Conservation (phyloP, 1,139 yeast species). For the Yamadazyma siamensis region DNA sequence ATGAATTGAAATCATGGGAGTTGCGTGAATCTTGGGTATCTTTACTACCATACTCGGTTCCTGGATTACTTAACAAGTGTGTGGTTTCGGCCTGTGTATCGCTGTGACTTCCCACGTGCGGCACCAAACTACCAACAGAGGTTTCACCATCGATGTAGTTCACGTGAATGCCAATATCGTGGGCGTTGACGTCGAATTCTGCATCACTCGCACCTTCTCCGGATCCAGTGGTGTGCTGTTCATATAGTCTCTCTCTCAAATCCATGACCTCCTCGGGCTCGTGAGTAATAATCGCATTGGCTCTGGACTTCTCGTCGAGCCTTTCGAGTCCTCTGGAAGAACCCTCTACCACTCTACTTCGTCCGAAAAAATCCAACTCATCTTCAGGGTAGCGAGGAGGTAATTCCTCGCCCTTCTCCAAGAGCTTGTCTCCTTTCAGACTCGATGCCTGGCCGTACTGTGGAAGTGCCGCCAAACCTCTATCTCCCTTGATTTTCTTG, state of each 20-base stretch:
- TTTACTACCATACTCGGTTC: too few species aligned
- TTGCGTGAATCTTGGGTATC: too few species aligned
- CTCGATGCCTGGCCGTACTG: slow-evolving; percentile 21
- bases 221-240: slow-evolving; percentile 17
- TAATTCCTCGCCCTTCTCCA: slow-evolving; percentile 70
- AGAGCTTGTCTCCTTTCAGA: slow-evolving; percentile 37
- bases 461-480: slow-evolving; percentile 45
- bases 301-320: slow-evolving; percentile 11
- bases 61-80: too few species aligned
- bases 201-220: too few species aligned
- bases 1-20: too few species aligned
- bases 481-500: slow-evolving; percentile 38
- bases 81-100: too few species aligned
- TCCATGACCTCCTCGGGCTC: slow-evolving; percentile 42
- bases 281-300: slow-evolving; percentile 26
- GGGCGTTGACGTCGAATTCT: too few species aligned
- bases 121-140: too few species aligned
- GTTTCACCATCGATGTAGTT: too few species aligned
- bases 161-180: too few species aligned
- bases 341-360: slow-evolving; percentile 18
- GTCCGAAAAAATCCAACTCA: slow-evolving; percentile 64
- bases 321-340: slow-evolving; percentile 2
- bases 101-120: too few species aligned
- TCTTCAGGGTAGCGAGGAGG: slow-evolving; percentile 69
- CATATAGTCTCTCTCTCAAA: slow-evolving; percentile 35